phyloP scores from a whole-genome alignment of 2,329 filamentous ascomycete genomes.

The Penicillium sp. region DNA sequence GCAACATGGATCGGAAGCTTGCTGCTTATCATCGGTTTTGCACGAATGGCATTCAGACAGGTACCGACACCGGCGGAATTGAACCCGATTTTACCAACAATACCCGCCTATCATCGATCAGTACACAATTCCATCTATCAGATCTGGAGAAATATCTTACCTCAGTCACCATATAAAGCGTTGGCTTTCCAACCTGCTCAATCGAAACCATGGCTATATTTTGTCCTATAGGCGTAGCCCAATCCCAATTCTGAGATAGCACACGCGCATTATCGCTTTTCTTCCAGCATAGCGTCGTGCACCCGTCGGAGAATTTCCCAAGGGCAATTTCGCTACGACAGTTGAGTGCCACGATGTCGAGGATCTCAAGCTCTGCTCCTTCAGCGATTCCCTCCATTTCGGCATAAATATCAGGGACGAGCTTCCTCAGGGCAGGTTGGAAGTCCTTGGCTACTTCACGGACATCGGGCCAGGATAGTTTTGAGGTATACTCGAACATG shows the following conservation, averaged over 20 bases:
- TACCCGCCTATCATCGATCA: conserved; percentile 42
- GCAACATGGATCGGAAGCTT: conserved; percentile 63
- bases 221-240: conserved; percentile 52
- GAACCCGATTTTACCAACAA: conserved; percentile 66
- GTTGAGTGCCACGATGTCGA: conserved; percentile 59
- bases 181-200: conserved; percentile 45
- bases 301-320: conserved; percentile 58
- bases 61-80: conserved; percentile 60
- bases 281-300: conserved; percentile 56
- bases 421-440: conserved; percentile 42
- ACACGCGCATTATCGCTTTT: conserved; percentile 38
- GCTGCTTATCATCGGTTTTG: conserved; percentile 52
- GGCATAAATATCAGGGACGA: conserved; percentile 40
- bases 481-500: conserved; percentile 50
- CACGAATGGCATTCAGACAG: conserved; percentile 62
- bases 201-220: conserved; percentile 56
- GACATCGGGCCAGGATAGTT: conserved; percentile 49
- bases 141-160: conserved; percentile 8
- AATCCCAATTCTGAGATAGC: conserved; percentile 61
- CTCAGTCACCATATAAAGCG: conserved; percentile 57
- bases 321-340: conserved; percentile 61
- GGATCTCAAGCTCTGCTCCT: conserved; percentile 48
- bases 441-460: conserved; percentile 49
- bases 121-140: background rate
- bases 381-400: conserved; percentile 56